Percentiles rank a stretch among this genome's conserved stretches.
Evolutionary conservation across 768 basidiomycete species (phyloP).

Genomic region (Leccinellum rugosiceps): DNA sequence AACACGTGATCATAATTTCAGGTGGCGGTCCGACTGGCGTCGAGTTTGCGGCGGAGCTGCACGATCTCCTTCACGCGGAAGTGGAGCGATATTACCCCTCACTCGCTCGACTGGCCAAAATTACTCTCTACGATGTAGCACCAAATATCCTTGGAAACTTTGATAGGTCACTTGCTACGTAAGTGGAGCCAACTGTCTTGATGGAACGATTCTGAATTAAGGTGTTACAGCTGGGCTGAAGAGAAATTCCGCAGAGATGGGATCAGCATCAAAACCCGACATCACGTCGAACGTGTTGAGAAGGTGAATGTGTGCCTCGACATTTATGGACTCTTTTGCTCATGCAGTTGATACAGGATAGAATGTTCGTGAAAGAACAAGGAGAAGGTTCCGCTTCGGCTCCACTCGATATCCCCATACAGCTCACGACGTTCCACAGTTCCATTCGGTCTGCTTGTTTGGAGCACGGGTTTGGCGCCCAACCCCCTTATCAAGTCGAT

Average conservation of each 20-base stretch:
- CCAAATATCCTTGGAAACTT: slow-evolving; percentile 73
- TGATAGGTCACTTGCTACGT: slow-evolving; percentile 64
- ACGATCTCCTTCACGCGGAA: slow-evolving; percentile 72
- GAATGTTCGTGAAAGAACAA: slow-evolving; percentile 65
- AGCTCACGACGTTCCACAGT: slow-evolving; percentile 40
- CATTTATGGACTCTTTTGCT: slow-evolving; percentile 9
- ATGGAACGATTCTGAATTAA: slow-evolving; percentile 1
- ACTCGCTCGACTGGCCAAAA: slow-evolving; percentile 60
- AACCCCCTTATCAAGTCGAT: slow-evolving; percentile 74
- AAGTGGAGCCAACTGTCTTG: slow-evolving; percentile 15
- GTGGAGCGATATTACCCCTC: slow-evolving; percentile 58
- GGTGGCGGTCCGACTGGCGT: slow-evolving; percentile 79
- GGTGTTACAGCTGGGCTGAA: slow-evolving; percentile 53
- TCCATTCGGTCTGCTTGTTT: slow-evolving; percentile 78
- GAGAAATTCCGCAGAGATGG: slow-evolving; percentile 72
- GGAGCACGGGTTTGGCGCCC: slow-evolving; percentile 82
- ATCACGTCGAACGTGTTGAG: slow-evolving; percentile 71
- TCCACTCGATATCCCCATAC: slow-evolving; percentile 3
- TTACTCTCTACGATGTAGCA: slow-evolving; percentile 82
- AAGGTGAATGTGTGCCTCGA: slow-evolving; percentile 35
- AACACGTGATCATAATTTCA: slow-evolving; percentile 21
- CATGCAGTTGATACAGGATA: slow-evolving; percentile 42
- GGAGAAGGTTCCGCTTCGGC: slow-evolving; percentile 52
- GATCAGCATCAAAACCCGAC: slow-evolving; percentile 66
- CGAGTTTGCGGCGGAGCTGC: slow-evolving; percentile 80